A percentile compares a stretch with the other conserved stretches of the same genome.
Conservation (phyloP, 1,284 basidiomycete genomes). For the Boletus subluridellus region DNA sequence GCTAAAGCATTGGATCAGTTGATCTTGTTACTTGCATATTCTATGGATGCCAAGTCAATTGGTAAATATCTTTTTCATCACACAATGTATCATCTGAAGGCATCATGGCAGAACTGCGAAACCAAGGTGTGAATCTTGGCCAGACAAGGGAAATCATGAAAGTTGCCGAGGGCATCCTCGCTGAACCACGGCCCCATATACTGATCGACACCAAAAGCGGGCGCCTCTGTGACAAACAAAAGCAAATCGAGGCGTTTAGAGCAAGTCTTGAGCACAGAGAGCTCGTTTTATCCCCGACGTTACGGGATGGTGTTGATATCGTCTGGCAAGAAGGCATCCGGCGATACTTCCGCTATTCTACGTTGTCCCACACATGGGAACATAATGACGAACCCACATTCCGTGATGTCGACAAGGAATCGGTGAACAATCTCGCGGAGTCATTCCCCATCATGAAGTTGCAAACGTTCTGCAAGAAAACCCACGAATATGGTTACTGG, state of each 20-base stretch:
- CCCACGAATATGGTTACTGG: conserved; percentile 1
- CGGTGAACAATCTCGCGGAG: background rate
- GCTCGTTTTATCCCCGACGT: conserved; percentile 2
- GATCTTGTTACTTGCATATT: background rate
- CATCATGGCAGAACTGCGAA: background rate
- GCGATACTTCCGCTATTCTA: conserved; percentile 5
- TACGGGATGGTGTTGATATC: background rate
- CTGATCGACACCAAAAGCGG: conserved; percentile 7
- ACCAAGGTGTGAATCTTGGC: background rate
- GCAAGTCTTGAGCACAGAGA: background rate
- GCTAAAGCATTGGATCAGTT: conserved; percentile 4
- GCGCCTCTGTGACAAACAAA: background rate
- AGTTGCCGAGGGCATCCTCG: background rate
- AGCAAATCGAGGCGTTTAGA: background rate
- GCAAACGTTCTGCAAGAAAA: conserved; percentile 7
- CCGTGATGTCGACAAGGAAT: background rate
- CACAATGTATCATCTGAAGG: background rate
- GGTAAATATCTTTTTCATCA: background rate
- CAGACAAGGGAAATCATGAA: background rate
- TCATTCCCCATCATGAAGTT: conserved; percentile 5
- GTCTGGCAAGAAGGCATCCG: background rate
- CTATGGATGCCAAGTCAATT: background rate
- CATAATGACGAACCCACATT: background rate
- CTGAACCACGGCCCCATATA: background rate
- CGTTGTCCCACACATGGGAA: conserved; percentile 10